Evolutionary conservation across 2,329 filamentous ascomycete genomes (phyloP), one percentile per base, ranked within the genome.

Genomic region (Xylariaceae sp.): DNA sequence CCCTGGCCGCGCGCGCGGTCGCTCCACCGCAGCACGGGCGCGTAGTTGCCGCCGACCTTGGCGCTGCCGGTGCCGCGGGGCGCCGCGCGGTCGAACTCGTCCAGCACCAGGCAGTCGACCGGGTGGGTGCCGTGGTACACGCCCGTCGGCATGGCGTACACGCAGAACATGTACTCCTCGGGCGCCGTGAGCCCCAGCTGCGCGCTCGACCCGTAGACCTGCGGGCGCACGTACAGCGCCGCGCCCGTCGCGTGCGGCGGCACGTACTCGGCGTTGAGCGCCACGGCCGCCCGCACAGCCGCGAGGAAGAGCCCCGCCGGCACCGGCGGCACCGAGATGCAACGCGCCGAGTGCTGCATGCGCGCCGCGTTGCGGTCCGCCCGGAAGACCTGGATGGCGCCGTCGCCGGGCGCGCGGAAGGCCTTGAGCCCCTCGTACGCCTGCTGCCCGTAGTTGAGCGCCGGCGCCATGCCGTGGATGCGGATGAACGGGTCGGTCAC

Each of bases 401-500:
- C 76, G 37, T 72, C 67, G 5, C 14, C 13, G 13, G 87, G 83
- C 3, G 72, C 68, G 43, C 90, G 87, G 73, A 95, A 95, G 35
- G 90, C 89, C 63, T 96, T 96, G 58, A 96, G 78, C n/a, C 92
- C 92, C 60, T 98, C 92, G 68, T 94, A 98, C 51, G 87, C 90
- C 66, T 96, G 92, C 57, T 94, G 88, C 38, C 90, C 88, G 60
- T 98, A 98, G 72, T 98, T 98, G 45, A 96, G 76, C 27, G 79
- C 90, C 0, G 92, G 89, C 0, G 89, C 81, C 85, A 98, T 92
- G 60, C 90, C 92, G 62, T 96, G 90, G 55, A 96, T 79, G 46
- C 80, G 80, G 50, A 96, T 76, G 67, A 74, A 89, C 5, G 90
- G 90, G 50, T 90, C 85, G 40, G 76, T 63, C 40, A 95, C 78